phyloP scores from a whole-genome alignment of 139 green algal species.

The Ettlia oleoabundans region DNA sequence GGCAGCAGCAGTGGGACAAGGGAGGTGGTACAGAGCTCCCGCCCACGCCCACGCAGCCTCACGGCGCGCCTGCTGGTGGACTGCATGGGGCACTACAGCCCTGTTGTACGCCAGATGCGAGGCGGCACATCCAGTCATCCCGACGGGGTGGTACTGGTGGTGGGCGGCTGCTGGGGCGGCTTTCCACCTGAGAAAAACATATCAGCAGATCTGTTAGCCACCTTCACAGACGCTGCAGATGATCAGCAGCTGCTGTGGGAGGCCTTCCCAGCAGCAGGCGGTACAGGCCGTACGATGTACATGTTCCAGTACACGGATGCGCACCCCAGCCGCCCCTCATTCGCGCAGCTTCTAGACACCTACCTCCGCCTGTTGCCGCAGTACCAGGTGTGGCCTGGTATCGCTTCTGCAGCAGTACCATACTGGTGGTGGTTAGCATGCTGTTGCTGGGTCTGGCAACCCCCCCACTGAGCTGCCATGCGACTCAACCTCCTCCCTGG shows the following conservation, averaged over 20 bases:
- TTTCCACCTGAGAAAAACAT: constrained; percentile 53
- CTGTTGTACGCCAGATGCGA: constrained; percentile 85
- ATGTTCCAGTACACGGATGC: constrained; percentile 94
- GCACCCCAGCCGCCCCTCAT: constrained; percentile 62
- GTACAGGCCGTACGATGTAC: constrained; percentile 89
- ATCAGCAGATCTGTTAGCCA: constrained; percentile 68
- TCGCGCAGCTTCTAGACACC: constrained; percentile 75
- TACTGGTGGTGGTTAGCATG: not conserved
- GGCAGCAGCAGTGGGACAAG: too few species aligned
- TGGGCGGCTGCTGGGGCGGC: constrained; percentile 78
- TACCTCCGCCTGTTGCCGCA: constrained; percentile 81
- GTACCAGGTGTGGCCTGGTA: constrained; percentile 70
- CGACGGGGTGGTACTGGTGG: constrained; percentile 89
- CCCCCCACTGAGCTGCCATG: too few species aligned
- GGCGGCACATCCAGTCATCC: constrained; percentile 68
- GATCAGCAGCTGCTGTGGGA: constrained; percentile 82
- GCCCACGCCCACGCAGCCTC: too few species aligned
- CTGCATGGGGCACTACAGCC: constrained; percentile 90
- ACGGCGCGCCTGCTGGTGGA: constrained; percentile 82
- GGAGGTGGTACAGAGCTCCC: too few species aligned
- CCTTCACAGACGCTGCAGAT: constrained; percentile 57
- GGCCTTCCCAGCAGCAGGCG: constrained; percentile 83
- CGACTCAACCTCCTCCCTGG: too few species aligned
- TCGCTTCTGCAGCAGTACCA: too few species aligned
- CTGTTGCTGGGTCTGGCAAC: not conserved